phyloP scores from a whole-genome alignment of 2,329 filamentous ascomycete species.

The Claviceps monticola region DNA sequence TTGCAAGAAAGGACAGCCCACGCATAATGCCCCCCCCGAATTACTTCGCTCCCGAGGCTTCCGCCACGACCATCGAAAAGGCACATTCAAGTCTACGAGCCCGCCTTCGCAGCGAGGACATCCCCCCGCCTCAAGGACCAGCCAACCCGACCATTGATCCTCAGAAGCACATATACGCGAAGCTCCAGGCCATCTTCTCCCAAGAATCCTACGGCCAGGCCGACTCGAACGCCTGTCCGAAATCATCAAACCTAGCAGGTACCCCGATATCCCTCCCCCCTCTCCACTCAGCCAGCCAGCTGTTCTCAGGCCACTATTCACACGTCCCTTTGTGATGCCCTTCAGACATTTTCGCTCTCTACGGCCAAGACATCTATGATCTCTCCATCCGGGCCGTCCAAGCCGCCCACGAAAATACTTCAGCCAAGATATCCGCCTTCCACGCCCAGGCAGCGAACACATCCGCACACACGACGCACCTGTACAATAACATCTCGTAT shows the following conservation, averaged over 20 bases:
- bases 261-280: background rate
- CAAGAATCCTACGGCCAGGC: background rate
- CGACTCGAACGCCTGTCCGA: background rate
- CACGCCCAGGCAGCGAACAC: slow-evolving; percentile 6
- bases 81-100: slow-evolving; percentile 11
- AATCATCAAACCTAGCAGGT: background rate
- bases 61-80: slow-evolving; percentile 5
- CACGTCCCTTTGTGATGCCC: background rate
- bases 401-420: slow-evolving; percentile 11
- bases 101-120: slow-evolving; percentile 14
- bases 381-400: slow-evolving; percentile 8
- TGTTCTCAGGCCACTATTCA: background rate
- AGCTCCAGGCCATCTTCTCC: slow-evolving; percentile 14
- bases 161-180: slow-evolving; percentile 10
- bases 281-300: background rate
- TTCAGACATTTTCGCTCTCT: slow-evolving; percentile 4
- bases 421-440: slow-evolving; percentile 11
- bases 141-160: background rate
- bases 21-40: slow-evolving; percentile 3
- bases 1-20: no score
- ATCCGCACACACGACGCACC: slow-evolving; percentile 7
- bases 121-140: background rate
- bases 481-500: slow-evolving; percentile 20
- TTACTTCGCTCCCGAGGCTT: background rate
- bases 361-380: slow-evolving; percentile 4